These are phyloP conservation scores for Penicillium polonicum DNA, from an alignment of 2,329 filamentous ascomycete species.

Conservation along the genomic window DNA sequence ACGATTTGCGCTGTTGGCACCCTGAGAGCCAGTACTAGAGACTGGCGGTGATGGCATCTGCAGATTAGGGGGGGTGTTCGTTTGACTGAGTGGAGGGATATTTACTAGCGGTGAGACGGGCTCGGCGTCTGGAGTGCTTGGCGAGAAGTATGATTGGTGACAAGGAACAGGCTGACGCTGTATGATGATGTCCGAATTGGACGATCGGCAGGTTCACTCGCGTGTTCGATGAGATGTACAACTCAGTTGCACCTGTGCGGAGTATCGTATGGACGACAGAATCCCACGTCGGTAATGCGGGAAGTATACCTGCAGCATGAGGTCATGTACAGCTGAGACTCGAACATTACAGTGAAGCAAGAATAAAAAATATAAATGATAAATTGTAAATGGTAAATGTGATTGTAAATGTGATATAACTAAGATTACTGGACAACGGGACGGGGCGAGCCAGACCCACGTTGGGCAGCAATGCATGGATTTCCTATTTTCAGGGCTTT, in stretches of 20 bases:
- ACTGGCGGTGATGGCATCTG: constrained; percentile 24
- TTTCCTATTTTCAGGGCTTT: constrained; percentile 5
- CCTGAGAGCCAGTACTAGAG: constrained; percentile 16
- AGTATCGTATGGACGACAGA: constrained; percentile 16
- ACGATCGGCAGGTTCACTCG: constrained; percentile 22
- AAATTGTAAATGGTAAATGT: neutral
- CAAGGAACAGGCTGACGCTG: constrained; percentile 19
- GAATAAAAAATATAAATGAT: neutral
- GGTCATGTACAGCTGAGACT: neutral
- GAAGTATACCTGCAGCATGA: constrained; percentile 7
- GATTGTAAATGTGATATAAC: neutral
- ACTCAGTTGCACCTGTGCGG: neutral
- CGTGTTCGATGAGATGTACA: constrained; percentile 11
- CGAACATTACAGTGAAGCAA: neutral
- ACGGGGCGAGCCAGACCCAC: constrained; percentile 27
- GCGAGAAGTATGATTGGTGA: constrained; percentile 22
- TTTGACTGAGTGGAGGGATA: constrained; percentile 22
- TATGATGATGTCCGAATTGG: constrained; percentile 24
- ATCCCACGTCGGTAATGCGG: constrained; percentile 20
- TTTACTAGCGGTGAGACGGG: constrained; percentile 27
- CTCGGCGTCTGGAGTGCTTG: constrained; percentile 18
- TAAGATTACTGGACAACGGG: constrained; percentile 15
- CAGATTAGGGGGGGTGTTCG: constrained; percentile 14
- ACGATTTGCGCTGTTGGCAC: constrained; percentile 23
- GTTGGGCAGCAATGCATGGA: constrained; percentile 38